Conservation (phyloP, 176 grass and related monocot genomes). For the Eragrostis curvula region DNA sequence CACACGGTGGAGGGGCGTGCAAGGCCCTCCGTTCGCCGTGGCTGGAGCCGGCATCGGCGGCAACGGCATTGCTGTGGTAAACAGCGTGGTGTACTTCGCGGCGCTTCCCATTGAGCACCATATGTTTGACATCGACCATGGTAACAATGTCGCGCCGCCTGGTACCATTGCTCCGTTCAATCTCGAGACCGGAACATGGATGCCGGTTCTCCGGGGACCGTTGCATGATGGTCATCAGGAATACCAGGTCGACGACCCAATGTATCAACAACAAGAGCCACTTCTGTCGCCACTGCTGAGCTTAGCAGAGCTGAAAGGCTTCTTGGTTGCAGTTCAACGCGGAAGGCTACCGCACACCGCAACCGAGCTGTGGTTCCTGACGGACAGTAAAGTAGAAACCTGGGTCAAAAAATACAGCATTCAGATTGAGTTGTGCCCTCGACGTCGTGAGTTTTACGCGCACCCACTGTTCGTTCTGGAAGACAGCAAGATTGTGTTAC, state of each 20-base stretch:
- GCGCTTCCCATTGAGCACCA: too few relatives aligned
- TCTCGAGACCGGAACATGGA: too few relatives aligned
- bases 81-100: too few relatives aligned
- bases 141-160: too few relatives aligned
- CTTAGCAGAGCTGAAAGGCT: neutral
- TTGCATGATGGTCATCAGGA: neutral
- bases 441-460: neutral
- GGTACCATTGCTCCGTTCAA: too few relatives aligned
- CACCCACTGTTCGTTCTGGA: neutral
- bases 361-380: neutral
- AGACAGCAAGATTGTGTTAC: neutral
- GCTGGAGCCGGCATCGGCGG: too few relatives aligned
- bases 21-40: too few relatives aligned
- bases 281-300: neutral
- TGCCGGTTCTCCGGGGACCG: neutral
- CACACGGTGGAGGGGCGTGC: too few relatives aligned
- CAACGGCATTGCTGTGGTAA: too few relatives aligned
- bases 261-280: neutral
- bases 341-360: neutral
- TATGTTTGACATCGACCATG: too few relatives aligned
- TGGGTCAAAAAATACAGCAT: neutral
- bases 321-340: neutral
- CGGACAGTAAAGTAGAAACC: neutral
- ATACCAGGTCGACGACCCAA: neutral
- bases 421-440: neutral